Conservation (phyloP, 805 yeast species). For the Torulaspora franciscae region DNA sequence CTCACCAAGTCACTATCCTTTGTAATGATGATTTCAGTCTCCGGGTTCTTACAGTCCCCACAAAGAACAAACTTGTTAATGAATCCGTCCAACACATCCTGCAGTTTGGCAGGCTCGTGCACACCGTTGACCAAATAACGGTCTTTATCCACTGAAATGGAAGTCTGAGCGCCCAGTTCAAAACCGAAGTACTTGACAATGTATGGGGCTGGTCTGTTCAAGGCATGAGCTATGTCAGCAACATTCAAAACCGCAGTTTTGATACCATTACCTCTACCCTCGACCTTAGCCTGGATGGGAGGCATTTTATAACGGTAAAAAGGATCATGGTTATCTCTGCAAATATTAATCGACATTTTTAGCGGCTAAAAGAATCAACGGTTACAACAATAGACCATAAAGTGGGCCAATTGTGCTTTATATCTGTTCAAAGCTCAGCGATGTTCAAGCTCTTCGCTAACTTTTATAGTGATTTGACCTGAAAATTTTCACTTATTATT, state of each 20-base stretch:
- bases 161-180: constrained; percentile 95
- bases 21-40: constrained; percentile 77
- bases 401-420: neutral
- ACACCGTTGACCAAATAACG: constrained; percentile 92
- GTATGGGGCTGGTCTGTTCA: constrained; percentile 88
- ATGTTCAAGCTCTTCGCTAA: neutral
- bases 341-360: constrained; percentile 83
- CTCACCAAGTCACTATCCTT: constrained; percentile 68
- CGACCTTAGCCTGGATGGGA: constrained; percentile 91
- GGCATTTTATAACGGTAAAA: constrained; percentile 99
- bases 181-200: constrained; percentile 92
- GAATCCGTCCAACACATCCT: constrained; percentile 91
- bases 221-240: constrained; percentile 88
- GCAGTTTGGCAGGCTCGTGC: constrained; percentile 84
- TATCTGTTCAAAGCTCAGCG: neutral
- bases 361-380: neutral
- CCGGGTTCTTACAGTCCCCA: constrained; percentile 94
- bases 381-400: neutral
- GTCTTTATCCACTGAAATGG: constrained; percentile 71
- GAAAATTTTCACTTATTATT: constrained; percentile 7
- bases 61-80: constrained; percentile 89
- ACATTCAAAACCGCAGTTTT: constrained; percentile 90
- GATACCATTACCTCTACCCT: constrained; percentile 99
- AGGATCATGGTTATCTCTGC: constrained; percentile 96
- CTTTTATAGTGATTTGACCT: constrained; percentile 3